These are phyloP conservation scores for Steccherinum ochraceum DNA, from an alignment of 768 basidiomycete species.

Conservation along the genomic window DNA sequence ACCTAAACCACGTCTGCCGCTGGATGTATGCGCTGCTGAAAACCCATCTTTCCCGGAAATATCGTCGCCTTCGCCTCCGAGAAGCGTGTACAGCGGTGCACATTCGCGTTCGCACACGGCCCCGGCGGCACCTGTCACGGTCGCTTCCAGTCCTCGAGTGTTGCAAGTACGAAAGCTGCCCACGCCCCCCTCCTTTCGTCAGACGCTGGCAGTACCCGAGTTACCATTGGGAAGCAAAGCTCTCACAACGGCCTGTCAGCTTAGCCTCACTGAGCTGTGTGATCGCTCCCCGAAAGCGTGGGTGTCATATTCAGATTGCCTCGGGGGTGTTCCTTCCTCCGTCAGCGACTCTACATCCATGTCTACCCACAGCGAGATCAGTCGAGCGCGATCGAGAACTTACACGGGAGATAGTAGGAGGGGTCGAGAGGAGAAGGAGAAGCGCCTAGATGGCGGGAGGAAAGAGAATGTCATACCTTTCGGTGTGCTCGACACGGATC, in stretches of 20 bases:
- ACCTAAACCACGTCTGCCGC: no score
- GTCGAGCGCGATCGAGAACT: background rate
- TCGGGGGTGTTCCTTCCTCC: conserved; percentile 9
- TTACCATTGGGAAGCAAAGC: background rate
- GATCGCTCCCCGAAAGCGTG: conserved; percentile 13
- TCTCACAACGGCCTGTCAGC: background rate
- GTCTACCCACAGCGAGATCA: background rate
- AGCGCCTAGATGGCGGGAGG: background rate
- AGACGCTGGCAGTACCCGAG: no score
- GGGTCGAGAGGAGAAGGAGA: background rate
- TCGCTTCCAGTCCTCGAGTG: no score
- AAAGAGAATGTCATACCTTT: background rate
- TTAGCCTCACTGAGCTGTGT: conserved; percentile 21
- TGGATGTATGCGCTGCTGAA: no score
- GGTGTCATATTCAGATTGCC: conserved; percentile 10
- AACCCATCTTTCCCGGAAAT: no score
- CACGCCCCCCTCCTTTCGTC: background rate
- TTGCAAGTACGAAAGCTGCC: background rate
- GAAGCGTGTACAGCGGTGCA: no score
- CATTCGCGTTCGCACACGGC: no score
- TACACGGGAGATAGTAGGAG: background rate
- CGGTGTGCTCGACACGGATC: background rate
- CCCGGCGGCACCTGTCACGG: no score
- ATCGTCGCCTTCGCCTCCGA: no score
- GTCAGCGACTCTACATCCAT: background rate